Evolutionary conservation across 176 grass and related monocot species (phyloP).

Genomic region (Hsuehochloa calcarea): DNA sequence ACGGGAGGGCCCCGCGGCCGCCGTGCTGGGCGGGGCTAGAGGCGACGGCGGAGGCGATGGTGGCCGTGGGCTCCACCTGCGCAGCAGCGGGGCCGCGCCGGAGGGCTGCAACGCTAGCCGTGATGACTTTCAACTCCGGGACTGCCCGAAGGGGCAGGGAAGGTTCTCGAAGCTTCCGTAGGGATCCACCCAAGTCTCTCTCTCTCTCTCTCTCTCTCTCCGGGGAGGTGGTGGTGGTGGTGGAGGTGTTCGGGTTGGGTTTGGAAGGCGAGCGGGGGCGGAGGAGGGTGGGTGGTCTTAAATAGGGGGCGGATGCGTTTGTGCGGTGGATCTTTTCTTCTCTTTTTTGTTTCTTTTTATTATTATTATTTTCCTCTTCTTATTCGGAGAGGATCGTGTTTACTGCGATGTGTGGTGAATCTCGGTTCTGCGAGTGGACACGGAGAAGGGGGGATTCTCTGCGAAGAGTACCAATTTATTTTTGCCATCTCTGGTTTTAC

Average conservation of each 20-base stretch:
- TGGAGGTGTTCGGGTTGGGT: neutral
- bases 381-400: too few relatives aligned
- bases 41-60: slow-evolving; percentile 28
- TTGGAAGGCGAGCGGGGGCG: neutral
- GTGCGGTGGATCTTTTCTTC: too few relatives aligned
- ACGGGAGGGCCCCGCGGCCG: slow-evolving; percentile 89
- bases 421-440: too few relatives aligned
- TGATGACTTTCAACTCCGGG: slow-evolving; percentile 65
- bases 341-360: too few relatives aligned
- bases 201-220: neutral
- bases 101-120: slow-evolving; percentile 83
- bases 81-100: slow-evolving; percentile 74
- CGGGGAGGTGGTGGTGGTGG: neutral
- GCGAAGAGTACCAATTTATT: too few relatives aligned
- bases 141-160: neutral
- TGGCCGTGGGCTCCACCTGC: slow-evolving; percentile 64
- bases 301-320: slow-evolving; percentile 9
- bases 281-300: slow-evolving; percentile 13
- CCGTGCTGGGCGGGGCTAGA: slow-evolving; percentile 80
- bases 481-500: too few relatives aligned
- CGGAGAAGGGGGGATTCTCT: too few relatives aligned
- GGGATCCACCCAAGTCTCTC: neutral
- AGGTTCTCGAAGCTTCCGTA: neutral
- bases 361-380: too few relatives aligned
- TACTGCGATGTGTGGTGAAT: slow-evolving; percentile 8